phyloP scores from a whole-genome alignment of 179 eudicot species.

The Silene vulgaris region DNA sequence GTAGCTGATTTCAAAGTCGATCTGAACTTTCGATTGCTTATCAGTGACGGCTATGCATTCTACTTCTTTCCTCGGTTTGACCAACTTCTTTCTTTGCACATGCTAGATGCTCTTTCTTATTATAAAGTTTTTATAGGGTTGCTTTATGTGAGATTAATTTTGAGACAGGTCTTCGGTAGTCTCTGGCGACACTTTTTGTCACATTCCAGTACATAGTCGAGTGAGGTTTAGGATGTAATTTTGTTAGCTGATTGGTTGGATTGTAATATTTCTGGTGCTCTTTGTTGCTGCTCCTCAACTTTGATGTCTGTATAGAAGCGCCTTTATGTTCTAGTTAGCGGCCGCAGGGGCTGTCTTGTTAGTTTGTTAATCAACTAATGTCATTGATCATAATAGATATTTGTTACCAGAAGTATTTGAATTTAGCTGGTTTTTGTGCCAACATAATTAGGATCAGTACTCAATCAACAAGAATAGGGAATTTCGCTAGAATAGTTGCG shows the following conservation, averaged over 20 bases:
- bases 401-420: too few relatives aligned
- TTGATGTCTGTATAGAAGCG: too few relatives aligned
- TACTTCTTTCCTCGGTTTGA: neutral
- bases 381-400: too few relatives aligned
- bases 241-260: neutral
- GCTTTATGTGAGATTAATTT: conserved; percentile 8
- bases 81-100: neutral
- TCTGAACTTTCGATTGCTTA: neutral
- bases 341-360: too few relatives aligned
- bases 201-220: conserved; percentile 23
- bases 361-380: too few relatives aligned
- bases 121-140: neutral
- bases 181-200: conserved; percentile 4
- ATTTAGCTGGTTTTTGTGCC: too few relatives aligned
- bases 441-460: too few relatives aligned
- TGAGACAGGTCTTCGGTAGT: conserved; percentile 10
- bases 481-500: too few relatives aligned
- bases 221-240: conserved; percentile 18
- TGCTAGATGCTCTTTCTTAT: neutral
- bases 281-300: too few relatives aligned
- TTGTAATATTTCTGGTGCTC: too few relatives aligned
- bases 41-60: neutral
- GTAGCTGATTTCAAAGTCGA: neutral
- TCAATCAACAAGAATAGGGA: too few relatives aligned
- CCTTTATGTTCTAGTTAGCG: too few relatives aligned